Evolutionary conservation across 1,284 basidiomycete species (phyloP).

Genomic region (Irpex rosettiformis): DNA sequence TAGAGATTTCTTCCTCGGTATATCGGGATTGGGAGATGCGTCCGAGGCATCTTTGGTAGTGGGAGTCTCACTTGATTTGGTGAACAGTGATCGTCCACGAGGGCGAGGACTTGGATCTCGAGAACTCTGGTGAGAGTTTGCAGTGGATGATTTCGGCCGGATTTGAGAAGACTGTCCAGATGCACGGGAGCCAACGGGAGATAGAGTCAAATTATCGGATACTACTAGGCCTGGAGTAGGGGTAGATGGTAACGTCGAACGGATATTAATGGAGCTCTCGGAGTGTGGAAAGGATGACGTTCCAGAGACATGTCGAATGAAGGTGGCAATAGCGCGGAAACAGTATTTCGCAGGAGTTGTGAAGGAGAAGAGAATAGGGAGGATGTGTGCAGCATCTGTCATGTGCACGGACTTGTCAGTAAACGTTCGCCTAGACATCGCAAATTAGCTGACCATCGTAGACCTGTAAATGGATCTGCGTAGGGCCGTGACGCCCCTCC

Average conservation of each 20-base stretch:
- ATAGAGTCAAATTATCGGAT: not conserved
- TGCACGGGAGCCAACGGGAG: not conserved
- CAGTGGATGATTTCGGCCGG: not conserved
- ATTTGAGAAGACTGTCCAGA: not conserved
- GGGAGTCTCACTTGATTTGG: not conserved
- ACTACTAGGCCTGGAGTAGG: constrained; percentile 1
- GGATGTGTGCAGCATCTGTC: constrained; percentile 67
- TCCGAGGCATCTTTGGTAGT: not conserved
- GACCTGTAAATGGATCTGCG: constrained; percentile 89
- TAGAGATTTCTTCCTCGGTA: not conserved
- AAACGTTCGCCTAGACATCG: not conserved
- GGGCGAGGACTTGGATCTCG: not conserved
- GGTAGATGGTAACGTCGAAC: constrained; percentile 14
- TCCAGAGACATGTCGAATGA: constrained; percentile 61
- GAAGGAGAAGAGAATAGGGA: constrained; percentile 81
- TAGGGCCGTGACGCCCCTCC: constrained; percentile 61
- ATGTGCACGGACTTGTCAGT: not conserved
- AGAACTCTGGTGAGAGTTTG: not conserved
- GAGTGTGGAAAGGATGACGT: constrained; percentile 24
- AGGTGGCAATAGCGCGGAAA: constrained; percentile 67
- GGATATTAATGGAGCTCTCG: constrained; percentile 12
- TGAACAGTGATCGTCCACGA: not conserved
- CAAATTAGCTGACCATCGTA: constrained; percentile 57
- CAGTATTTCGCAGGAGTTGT: constrained; percentile 80
- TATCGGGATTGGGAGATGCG: not conserved